Evolutionary conservation across 108 stramenopile species (phyloP).

Genomic region (Cyclotella choctawhatcheeana): DNA sequence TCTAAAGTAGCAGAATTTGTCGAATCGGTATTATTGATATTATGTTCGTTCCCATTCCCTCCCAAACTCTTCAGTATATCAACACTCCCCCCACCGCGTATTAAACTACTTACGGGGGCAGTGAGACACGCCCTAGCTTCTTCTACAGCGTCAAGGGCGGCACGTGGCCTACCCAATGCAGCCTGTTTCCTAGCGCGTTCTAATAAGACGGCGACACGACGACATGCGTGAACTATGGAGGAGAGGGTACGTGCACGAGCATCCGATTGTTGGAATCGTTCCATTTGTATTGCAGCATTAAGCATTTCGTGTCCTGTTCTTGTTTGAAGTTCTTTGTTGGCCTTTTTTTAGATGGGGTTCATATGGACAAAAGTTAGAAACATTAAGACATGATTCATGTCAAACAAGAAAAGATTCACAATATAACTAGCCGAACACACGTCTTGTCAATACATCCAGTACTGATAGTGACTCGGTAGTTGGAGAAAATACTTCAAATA

Average conservation of each 20-base stretch:
- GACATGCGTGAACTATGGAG: conserved; percentile 81
- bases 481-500: too few species aligned
- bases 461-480: too few species aligned
- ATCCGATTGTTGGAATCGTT: conserved; percentile 64
- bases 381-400: not conserved
- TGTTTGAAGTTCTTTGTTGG: conserved; percentile 71
- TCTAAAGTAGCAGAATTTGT: not conserved
- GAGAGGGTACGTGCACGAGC: conserved; percentile 71
- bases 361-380: not conserved
- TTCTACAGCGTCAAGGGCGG: conserved; percentile 86
- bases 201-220: conserved; percentile 73
- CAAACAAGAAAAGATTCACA: not conserved
- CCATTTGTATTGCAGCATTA: conserved; percentile 58
- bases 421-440: too few species aligned
- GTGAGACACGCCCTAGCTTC: conserved; percentile 82
- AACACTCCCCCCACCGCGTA: conserved; percentile 40
- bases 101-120: conserved; percentile 66
- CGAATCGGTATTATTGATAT: not conserved
- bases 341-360: conserved; percentile 18
- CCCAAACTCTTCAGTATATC: conserved; percentile 29
- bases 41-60: conserved; percentile 1
- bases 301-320: conserved; percentile 83
- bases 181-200: conserved; percentile 82
- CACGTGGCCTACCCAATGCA: conserved; percentile 76
- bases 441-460: too few species aligned